A percentile compares a stretch with the other conserved stretches of the same genome.
Evolutionary conservation across 2,329 filamentous ascomycete genomes (phyloP).

Genomic region (Daldinia eschscholtzii): DNA sequence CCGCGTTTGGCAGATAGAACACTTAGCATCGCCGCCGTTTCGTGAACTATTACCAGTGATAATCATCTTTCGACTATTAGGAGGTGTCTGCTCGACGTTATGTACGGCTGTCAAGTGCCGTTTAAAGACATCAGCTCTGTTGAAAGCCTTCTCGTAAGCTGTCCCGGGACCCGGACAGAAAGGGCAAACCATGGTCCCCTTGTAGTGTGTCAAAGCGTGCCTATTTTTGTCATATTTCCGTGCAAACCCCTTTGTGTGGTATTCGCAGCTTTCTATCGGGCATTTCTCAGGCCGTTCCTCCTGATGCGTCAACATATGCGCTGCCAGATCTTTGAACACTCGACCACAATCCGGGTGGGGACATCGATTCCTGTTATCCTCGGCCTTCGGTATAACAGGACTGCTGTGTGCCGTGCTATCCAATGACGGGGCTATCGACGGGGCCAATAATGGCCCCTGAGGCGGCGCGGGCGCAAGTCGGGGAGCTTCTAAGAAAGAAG

Average conservation of each 20-base stretch:
- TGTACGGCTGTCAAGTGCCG: conserved; percentile 91
- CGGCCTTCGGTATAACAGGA: conserved; percentile 50
- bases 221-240: conserved; percentile 97
- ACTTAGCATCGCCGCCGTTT: conserved; percentile 77
- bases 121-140: conserved; percentile 96
- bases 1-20: conserved; percentile 85
- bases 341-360: conserved; percentile 87
- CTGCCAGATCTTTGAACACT: conserved; percentile 90
- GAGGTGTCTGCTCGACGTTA: conserved; percentile 91
- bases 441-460: conserved; percentile 51
- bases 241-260: conserved; percentile 91
- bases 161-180: conserved; percentile 93
- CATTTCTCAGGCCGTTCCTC: conserved; percentile 93
- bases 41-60: conserved; percentile 50
- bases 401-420: conserved; percentile 53
- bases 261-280: conserved; percentile 91
- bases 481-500: conserved; percentile 51
- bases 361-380: conserved; percentile 67
- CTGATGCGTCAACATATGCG: conserved; percentile 95
- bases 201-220: conserved; percentile 95
- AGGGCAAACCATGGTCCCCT: conserved; percentile 96
- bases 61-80: conserved; percentile 84
- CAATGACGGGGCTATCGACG: conserved; percentile 51
- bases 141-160: conserved; percentile 93
- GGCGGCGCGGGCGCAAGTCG: conserved; percentile 53